These are phyloP conservation scores for Penicillium crystallinum DNA, from an alignment of 495 filamentous ascomycete species.

Conservation along the genomic window DNA sequence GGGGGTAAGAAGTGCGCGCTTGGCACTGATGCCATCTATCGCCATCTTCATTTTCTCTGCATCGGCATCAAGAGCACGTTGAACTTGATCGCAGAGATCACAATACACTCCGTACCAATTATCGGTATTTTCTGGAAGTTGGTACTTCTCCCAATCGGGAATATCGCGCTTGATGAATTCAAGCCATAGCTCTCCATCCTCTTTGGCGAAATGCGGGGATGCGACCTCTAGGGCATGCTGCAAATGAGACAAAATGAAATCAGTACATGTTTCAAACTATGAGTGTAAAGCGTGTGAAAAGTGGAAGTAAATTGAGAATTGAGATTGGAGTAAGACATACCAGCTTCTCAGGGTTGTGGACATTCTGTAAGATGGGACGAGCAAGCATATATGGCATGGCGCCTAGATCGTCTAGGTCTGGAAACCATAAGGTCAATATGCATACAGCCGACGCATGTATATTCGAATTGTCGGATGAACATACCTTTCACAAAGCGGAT, in stretches of 20 bases:
- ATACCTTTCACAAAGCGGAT: conserved; percentile 44
- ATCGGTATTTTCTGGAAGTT: conserved; percentile 49
- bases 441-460: neutral
- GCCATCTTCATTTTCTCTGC: conserved; percentile 44
- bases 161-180: conserved; percentile 66
- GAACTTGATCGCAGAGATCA: conserved; percentile 39
- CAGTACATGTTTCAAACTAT: neutral
- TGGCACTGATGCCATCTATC: conserved; percentile 45
- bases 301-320: neutral
- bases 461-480: conserved; percentile 2
- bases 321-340: conserved; percentile 28
- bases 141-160: conserved; percentile 52
- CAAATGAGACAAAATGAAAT: neutral
- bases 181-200: conserved; percentile 61
- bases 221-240: conserved; percentile 55
- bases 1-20: conserved; percentile 42
- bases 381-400: conserved; percentile 58
- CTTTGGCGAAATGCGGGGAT: conserved; percentile 59
- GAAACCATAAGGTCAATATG: neutral
- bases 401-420: conserved; percentile 58
- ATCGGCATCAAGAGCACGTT: conserved; percentile 45
- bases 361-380: conserved; percentile 53
- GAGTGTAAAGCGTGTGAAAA: neutral
- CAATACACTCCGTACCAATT: conserved; percentile 64
- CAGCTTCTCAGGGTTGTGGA: conserved; percentile 63